Evolutionary conservation across 495 filamentous ascomycete species (phyloP).

Genomic region (Pseudevernia furfuracea): DNA sequence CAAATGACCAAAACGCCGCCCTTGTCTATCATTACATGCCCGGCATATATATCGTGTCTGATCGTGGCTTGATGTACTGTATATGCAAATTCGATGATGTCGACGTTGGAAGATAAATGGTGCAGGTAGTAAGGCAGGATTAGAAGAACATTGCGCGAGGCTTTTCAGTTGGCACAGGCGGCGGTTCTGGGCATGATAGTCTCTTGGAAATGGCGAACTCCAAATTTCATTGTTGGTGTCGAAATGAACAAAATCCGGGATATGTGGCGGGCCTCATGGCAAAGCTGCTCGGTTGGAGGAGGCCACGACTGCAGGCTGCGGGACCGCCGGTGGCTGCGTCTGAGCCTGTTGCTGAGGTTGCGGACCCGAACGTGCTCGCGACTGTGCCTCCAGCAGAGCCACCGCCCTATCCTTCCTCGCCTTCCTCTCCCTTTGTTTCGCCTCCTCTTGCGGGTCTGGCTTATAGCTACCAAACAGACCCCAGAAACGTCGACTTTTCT

Average conservation of each 20-base stretch:
- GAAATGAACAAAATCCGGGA: background rate
- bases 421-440: background rate
- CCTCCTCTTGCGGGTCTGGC: slow-evolving; percentile 5
- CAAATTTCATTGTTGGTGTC: background rate
- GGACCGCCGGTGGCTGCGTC: background rate
- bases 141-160: background rate
- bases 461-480: background rate
- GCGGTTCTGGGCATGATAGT: background rate
- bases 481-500: slow-evolving; percentile 7
- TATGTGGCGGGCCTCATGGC: background rate
- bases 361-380: background rate
- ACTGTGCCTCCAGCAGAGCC: background rate
- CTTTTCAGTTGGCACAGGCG: background rate
- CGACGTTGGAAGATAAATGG: background rate
- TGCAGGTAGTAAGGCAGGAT: background rate
- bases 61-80: background rate
- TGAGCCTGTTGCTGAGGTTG: slow-evolving; percentile 1
- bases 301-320: background rate
- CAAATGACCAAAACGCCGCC: background rate
- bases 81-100: background rate
- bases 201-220: background rate
- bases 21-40: background rate
- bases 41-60: background rate
- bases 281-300: background rate
- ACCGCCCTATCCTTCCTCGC: background rate